A percentile compares a stretch with the other conserved stretches of the same genome.
These are phyloP conservation scores for Mimosa pudica DNA, from an alignment of 306 rosid genomes.

Conservation along the genomic window DNA sequence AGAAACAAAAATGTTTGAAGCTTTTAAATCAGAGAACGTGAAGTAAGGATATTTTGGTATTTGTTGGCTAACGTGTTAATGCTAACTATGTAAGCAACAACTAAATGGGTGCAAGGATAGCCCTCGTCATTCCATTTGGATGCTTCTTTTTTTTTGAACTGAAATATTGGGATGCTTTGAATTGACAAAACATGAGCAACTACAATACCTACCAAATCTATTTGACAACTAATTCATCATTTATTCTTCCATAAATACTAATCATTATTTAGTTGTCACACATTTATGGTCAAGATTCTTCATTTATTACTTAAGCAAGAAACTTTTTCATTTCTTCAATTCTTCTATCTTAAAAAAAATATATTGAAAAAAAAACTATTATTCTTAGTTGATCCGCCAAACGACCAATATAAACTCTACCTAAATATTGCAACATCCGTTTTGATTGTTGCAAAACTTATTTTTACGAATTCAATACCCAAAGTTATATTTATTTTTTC, in stretches of 20 bases:
- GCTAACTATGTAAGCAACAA: conserved; percentile 44
- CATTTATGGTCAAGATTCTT: conserved; percentile 37
- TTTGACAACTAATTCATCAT: conserved; percentile 2
- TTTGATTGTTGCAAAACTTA: not conserved
- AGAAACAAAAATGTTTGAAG: not conserved
- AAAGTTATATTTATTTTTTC: not conserved
- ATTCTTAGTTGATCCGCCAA: not conserved
- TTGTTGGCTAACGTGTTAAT: not conserved
- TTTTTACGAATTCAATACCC: too few relatives aligned
- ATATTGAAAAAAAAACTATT: not conserved
- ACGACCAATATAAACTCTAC: conserved; percentile 22
- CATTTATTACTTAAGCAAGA: conserved; percentile 31
- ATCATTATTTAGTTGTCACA: conserved; percentile 45
- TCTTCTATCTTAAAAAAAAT: not conserved
- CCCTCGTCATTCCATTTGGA: conserved; percentile 5
- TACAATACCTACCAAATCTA: conserved; percentile 35
- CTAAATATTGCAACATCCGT: not conserved
- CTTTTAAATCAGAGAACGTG: not conserved
- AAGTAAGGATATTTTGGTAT: not conserved
- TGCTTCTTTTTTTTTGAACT: too few relatives aligned
- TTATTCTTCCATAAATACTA: conserved; percentile 5
- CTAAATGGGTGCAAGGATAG: conserved; percentile 1
- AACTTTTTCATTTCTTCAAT: not conserved
- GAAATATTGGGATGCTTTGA: not conserved
- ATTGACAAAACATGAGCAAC: conserved; percentile 15